Evolutionary conservation across 2,329 filamentous ascomycete genomes (phyloP).

Genomic region (Epichloe baconii): DNA sequence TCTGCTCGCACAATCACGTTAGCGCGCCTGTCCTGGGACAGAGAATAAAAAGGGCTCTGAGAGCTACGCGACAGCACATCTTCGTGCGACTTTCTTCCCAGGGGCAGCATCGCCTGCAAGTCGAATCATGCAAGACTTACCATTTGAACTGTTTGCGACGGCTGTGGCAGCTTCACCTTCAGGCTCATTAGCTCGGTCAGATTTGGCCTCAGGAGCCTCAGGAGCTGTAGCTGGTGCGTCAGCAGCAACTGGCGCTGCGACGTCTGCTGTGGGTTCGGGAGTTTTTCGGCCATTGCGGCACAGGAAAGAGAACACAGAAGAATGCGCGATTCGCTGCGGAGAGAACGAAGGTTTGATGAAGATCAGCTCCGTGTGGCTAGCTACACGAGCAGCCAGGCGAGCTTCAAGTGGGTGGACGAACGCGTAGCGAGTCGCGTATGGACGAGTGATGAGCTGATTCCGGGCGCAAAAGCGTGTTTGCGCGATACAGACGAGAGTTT

Average conservation of each 20-base stretch:
- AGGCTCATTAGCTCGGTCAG: constrained; percentile 12
- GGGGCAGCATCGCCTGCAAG: background rate
- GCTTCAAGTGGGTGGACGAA: constrained; percentile 7
- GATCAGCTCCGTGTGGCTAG: background rate
- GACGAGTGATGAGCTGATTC: background rate
- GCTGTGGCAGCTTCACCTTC: constrained; percentile 14
- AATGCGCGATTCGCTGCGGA: constrained; percentile 9
- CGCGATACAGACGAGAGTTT: constrained; percentile 1
- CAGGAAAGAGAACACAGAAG: constrained; percentile 4
- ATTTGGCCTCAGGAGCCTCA: constrained; percentile 7
- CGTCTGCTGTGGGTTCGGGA: constrained; percentile 23
- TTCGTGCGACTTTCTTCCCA: background rate
- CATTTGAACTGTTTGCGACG: constrained; percentile 17
- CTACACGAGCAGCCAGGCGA: constrained; percentile 1
- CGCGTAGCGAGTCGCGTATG: constrained; percentile 12
- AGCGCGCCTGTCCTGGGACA: background rate
- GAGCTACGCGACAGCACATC: background rate
- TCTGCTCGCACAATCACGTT: constrained; percentile 1
- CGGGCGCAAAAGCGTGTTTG: constrained; percentile 5
- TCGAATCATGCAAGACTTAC: constrained; percentile 15
- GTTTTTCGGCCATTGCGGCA: constrained; percentile 26
- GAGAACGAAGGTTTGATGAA: constrained; percentile 3
- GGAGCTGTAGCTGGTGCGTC: constrained; percentile 13
- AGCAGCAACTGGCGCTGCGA: constrained; percentile 20
- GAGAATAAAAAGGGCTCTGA: background rate